Evolutionary conservation across 768 basidiomycete species (phyloP).

Genomic region (Xerocomellus intermedius): DNA sequence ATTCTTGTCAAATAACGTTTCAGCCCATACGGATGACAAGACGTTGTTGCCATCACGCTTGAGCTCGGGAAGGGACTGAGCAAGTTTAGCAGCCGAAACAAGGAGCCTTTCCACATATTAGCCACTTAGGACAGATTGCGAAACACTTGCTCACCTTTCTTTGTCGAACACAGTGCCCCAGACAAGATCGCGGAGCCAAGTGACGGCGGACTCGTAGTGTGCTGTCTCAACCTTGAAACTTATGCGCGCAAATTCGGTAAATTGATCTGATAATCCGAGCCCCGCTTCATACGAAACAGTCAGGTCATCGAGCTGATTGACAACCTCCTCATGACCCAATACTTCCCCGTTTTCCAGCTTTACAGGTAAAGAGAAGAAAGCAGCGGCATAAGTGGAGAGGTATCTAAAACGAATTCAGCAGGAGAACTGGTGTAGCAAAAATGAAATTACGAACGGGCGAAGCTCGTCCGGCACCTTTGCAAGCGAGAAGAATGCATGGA

Average conservation of each 20-base stretch:
- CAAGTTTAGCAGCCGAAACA: conserved; percentile 82
- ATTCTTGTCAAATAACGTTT: conserved; percentile 62
- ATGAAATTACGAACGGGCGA: conserved; percentile 52
- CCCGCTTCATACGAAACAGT: conserved; percentile 83
- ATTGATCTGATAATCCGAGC: conserved; percentile 62
- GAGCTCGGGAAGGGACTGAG: conserved; percentile 85
- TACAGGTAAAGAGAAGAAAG: conserved; percentile 90
- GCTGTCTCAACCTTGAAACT: conserved; percentile 81
- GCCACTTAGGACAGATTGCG: not conserved
- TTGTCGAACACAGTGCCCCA: conserved; percentile 74
- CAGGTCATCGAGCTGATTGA: conserved; percentile 85
- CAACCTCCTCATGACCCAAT: conserved; percentile 84
- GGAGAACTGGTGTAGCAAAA: conserved; percentile 3
- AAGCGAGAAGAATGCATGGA: conserved; percentile 79
- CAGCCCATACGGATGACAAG: conserved; percentile 64
- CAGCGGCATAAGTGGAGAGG: conserved; percentile 70
- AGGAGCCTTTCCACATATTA: conserved; percentile 54
- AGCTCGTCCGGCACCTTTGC: conserved; percentile 68
- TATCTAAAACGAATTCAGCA: conserved; percentile 49
- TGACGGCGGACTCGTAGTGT: conserved; percentile 76
- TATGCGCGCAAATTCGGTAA: conserved; percentile 72
- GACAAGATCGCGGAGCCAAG: conserved; percentile 83
- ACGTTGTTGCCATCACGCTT: conserved; percentile 89
- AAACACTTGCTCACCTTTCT: conserved; percentile 54
- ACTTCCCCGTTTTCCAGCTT: conserved; percentile 63